These are phyloP conservation scores for Avicennia marina DNA, from an alignment of 257 asterid species.

Conservation along the genomic window DNA sequence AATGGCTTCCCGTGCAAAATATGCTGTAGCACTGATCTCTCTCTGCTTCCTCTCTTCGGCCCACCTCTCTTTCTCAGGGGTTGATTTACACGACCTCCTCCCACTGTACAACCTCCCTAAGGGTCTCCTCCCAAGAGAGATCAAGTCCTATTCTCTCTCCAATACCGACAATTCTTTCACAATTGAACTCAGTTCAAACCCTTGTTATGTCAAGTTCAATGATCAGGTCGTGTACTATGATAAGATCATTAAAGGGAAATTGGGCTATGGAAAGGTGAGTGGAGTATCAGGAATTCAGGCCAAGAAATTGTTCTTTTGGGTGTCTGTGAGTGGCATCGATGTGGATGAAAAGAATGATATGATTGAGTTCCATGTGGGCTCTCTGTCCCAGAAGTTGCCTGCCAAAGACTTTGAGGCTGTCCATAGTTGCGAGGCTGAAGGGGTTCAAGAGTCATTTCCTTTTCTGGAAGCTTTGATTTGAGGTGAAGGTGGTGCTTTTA, in stretches of 20 bases:
- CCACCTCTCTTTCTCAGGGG: conserved; percentile 19
- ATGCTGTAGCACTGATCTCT: conserved; percentile 17
- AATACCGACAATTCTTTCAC: conserved; percentile 37
- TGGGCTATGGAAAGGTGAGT: conserved; percentile 46
- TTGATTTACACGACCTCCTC: conserved; percentile 43
- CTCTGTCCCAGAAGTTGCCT: conserved; percentile 46
- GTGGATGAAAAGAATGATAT: conserved; percentile 32
- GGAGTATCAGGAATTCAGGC: conserved; percentile 74
- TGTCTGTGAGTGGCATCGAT: conserved; percentile 53
- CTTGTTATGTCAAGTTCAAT: conserved; percentile 54
- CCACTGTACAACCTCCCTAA: conserved; percentile 41
- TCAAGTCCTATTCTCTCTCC: conserved; percentile 39
- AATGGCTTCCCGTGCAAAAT: conserved; percentile 26
- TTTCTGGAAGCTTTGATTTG: conserved; percentile 27
- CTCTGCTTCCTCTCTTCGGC: conserved; percentile 22
- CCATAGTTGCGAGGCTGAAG: conserved; percentile 42
- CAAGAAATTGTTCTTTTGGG: conserved; percentile 58
- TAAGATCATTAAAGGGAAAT: conserved; percentile 43
- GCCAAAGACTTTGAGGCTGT: conserved; percentile 43
- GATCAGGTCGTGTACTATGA: conserved; percentile 59
- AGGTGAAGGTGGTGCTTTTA: conserved; percentile 31
- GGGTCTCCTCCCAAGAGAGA: conserved; percentile 40
- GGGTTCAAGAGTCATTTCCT: conserved; percentile 17
- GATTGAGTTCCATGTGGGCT: conserved; percentile 62
- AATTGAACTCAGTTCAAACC: conserved; percentile 31